Evolutionary conservation across 768 basidiomycete genomes (phyloP).

Genomic region (Brasilioporus rufonigricans): DNA sequence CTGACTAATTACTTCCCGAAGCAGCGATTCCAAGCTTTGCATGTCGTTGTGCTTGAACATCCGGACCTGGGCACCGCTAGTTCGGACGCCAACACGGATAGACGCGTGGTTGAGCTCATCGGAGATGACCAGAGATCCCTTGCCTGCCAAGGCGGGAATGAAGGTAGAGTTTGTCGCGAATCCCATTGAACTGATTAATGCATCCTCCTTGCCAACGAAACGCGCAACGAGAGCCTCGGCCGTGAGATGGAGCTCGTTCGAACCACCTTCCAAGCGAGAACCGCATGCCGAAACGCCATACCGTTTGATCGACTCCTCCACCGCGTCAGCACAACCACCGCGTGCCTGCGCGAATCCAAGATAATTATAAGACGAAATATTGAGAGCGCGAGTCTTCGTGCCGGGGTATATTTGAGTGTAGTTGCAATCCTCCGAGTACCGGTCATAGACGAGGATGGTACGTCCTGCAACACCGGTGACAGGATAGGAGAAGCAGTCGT

Average conservation of each 20-base stretch:
- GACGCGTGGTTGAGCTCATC: conserved; percentile 97
- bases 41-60: conserved; percentile 99
- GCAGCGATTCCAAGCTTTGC: conserved; percentile 69
- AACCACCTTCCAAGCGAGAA: conserved; percentile 79
- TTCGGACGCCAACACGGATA: conserved; percentile 87
- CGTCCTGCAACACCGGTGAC: conserved; percentile 95
- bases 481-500: conserved; percentile 92
- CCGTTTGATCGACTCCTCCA: conserved; percentile 75
- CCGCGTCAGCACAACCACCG: conserved; percentile 93
- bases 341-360: conserved; percentile 95
- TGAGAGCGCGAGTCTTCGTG: conserved; percentile 81
- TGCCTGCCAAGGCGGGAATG: conserved; percentile 86
- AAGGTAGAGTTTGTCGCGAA: conserved; percentile 93
- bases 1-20: conserved; percentile 92
- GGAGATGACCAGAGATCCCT: conserved; percentile 93
- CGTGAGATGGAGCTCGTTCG: conserved; percentile 76
- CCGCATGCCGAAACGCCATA: conserved; percentile 83
- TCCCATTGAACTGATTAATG: conserved; percentile 93
- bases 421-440: conserved; percentile 80
- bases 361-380: conserved; percentile 98
- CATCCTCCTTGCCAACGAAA: conserved; percentile 88
- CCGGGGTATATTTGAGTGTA: conserved; percentile 76
- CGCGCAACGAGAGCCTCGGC: conserved; percentile 85
- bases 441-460: conserved; percentile 83
- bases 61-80: conserved; percentile 85